Evolutionary conservation across 2,329 filamentous ascomycete genomes (phyloP), one percentile per base, ranked within the genome.

Genomic region (Corynespora cassiicola): DNA sequence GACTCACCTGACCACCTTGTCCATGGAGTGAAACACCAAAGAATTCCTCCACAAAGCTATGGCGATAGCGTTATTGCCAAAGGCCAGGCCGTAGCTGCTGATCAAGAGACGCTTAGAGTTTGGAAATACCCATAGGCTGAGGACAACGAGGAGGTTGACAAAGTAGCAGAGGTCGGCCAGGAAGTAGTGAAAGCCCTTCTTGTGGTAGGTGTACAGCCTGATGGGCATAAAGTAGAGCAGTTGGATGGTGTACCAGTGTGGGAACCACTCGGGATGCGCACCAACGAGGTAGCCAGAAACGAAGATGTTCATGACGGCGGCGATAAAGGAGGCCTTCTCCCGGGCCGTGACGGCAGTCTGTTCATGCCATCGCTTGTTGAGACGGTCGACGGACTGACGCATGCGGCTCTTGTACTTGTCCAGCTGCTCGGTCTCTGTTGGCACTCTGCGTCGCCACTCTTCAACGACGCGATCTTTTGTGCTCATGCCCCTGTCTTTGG

Each of bases 1-100:
- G 23, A 42, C 73, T 52, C 70, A 84, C 65, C 89, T 94, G 9
- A 91, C 95, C 45, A 97, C 90, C 71, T 99, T 99, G 77, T 99
- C 94, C 71, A 99, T 85, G 63, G 90, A 95, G 75, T 99, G 94
- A 69, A 99, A 99, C 30, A 99, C 94, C 62, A 99, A 81, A 20
- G 91, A 96, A 68, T 99, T 99, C 50, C 94, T 85, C 94, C 94
- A 99, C 91, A 99, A 94, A 64, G 94, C 90, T 66, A 99, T 97
- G 9, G 94, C 94, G 30, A 96, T 85, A 14, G 94, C 94, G 64
- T 99, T 99, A 71, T 99, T 99, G 48, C 94, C 94, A 63, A 89
- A 95, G 7, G 91, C 88, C 21, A 99, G 77, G 61, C 94, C 97
- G 69, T 91, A 99, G 1, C 89, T 86, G 52, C 90, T 85, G 50